Evolutionary conservation across 148 eudicot genomes (phyloP).

Genomic region (Dysphania ambrosioides): DNA sequence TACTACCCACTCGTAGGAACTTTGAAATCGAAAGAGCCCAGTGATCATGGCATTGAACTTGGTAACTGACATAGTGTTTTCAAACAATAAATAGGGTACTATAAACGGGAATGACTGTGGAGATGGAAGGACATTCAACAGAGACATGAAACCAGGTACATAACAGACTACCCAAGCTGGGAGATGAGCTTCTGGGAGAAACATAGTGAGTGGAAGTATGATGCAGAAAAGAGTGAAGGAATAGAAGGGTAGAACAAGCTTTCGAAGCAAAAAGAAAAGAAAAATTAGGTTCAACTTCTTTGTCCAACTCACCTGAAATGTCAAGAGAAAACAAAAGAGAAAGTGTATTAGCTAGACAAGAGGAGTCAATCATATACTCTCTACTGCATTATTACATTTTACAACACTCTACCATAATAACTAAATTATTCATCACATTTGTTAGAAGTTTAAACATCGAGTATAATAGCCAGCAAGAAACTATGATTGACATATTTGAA

Average conservation of each 20-base stretch:
- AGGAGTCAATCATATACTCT: not conserved
- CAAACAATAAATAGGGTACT: slow-evolving; percentile 78
- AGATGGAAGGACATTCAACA: slow-evolving; percentile 77
- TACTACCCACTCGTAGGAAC: slow-evolving; percentile 88
- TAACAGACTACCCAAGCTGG: slow-evolving; percentile 92
- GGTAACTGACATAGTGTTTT: slow-evolving; percentile 94
- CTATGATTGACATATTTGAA: not conserved
- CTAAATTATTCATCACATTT: not conserved
- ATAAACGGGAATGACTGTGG: slow-evolving; percentile 86
- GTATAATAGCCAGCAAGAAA: not conserved
- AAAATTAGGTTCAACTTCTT: slow-evolving; percentile 79
- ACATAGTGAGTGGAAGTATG: slow-evolving; percentile 88
- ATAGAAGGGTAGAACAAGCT: slow-evolving; percentile 86
- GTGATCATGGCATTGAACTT: slow-evolving; percentile 92
- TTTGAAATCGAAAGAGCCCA: slow-evolving; percentile 70
- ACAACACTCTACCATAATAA: not conserved
- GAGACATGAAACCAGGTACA: slow-evolving; percentile 81
- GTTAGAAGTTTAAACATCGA: not conserved
- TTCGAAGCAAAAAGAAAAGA: slow-evolving; percentile 82
- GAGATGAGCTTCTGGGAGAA: slow-evolving; percentile 85
- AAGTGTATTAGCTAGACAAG: not conserved
- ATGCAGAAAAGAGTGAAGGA: slow-evolving; percentile 94
- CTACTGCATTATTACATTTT: not conserved
- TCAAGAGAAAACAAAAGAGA: slow-evolving; percentile 9
- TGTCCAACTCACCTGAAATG: slow-evolving; percentile 70